A percentile compares a stretch with the other conserved stretches of the same genome.
phyloP scores from a whole-genome alignment of 2,329 filamentous ascomycete species.

The Graphium sp. region DNA sequence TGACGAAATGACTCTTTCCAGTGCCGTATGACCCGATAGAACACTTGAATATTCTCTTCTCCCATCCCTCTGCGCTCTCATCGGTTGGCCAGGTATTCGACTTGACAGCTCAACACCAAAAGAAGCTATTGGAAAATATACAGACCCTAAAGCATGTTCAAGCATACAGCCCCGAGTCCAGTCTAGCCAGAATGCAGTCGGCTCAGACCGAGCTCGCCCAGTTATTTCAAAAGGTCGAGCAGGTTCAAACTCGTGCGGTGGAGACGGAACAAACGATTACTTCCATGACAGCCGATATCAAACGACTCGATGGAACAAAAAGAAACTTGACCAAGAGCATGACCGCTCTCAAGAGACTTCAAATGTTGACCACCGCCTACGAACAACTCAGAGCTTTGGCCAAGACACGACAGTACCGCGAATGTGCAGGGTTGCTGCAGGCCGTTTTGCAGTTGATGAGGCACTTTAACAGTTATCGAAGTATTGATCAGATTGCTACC shows the following conservation, averaged over 20 bases:
- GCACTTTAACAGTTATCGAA: constrained; percentile 95
- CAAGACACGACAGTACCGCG: constrained; percentile 77
- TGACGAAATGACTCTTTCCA: too few relatives aligned
- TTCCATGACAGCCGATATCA: constrained; percentile 98
- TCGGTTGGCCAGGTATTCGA: constrained; percentile 61
- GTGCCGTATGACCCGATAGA: constrained; percentile 81
- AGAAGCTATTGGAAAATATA: constrained; percentile 69
- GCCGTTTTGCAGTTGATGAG: constrained; percentile 95
- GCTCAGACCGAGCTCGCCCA: constrained; percentile 79
- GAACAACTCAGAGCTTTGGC: constrained; percentile 78
- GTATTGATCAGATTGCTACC: constrained; percentile 93
- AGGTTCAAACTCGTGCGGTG: constrained; percentile 72
- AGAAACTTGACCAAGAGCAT: constrained; percentile 92
- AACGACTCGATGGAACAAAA: constrained; percentile 90
- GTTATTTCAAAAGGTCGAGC: constrained; percentile 89
- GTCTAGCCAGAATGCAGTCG: constrained; percentile 77
- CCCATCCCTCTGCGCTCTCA: constrained; percentile 69
- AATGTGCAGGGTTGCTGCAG: constrained; percentile 85
- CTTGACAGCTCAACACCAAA: constrained; percentile 54
- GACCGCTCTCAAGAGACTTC: constrained; percentile 90
- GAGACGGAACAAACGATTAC: constrained; percentile 93
- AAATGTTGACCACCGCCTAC: constrained; percentile 99
- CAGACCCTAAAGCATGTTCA: constrained; percentile 57
- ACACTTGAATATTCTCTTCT: constrained; percentile 87
- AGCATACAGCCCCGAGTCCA: constrained; percentile 71